Percentiles rank a stretch among this genome's conserved stretches.
Evolutionary conservation across 805 yeast genomes (phyloP).

Genomic region (Sungouiella thailandica): DNA sequence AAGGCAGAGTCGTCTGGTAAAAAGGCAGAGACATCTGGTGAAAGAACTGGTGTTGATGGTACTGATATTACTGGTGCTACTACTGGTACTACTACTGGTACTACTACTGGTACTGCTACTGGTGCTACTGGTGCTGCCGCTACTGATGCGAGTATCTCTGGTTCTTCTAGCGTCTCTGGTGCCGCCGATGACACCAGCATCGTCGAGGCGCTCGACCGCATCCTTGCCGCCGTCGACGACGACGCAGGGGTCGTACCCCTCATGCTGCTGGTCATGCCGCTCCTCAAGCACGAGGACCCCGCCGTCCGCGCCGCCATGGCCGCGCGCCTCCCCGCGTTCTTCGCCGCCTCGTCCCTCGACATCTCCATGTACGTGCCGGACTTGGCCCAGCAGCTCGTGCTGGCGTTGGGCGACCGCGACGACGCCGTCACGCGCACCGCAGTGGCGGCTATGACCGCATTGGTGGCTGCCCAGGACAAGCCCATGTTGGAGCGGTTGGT

Average conservation of each 20-base stretch:
- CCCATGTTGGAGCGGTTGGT: conserved; percentile 72
- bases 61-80: too few species aligned
- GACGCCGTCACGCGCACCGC: conserved; percentile 58
- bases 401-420: conserved; percentile 68
- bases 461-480: conserved; percentile 71
- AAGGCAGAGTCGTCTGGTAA: too few species aligned
- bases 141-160: too few species aligned
- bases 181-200: too few species aligned
- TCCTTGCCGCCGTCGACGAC: conserved; percentile 68
- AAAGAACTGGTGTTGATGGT: too few species aligned
- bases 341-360: conserved; percentile 59
- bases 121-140: too few species aligned
- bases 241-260: conserved; percentile 81
- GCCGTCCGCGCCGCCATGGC: conserved; percentile 59
- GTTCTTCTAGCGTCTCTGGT: too few species aligned
- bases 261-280: conserved; percentile 70
- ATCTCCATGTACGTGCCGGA: conserved; percentile 71
- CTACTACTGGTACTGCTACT: too few species aligned
- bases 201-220: conserved; percentile 55
- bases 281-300: conserved; percentile 73
- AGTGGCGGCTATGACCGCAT: conserved; percentile 56
- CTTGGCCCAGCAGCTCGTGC: conserved; percentile 63
- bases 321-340: conserved; percentile 67
- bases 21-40: too few species aligned
- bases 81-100: too few species aligned